Evolutionary conservation across 2,329 filamentous ascomycete genomes (phyloP).

Genomic region (Amphichorda felina): DNA sequence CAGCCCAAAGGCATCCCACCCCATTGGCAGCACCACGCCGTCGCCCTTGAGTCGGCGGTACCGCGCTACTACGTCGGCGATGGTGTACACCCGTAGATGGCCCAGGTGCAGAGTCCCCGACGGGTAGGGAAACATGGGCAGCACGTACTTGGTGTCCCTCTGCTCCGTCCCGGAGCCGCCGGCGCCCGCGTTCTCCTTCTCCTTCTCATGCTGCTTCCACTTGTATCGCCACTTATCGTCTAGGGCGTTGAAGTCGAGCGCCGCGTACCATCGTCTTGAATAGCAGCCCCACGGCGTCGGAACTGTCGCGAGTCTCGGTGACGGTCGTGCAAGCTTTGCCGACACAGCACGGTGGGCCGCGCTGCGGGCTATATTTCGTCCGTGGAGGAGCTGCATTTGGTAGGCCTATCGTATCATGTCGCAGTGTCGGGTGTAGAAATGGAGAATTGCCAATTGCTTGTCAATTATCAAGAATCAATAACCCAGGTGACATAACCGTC

Average conservation of each 20-base stretch:
- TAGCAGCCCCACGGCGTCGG: too few species aligned
- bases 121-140: conserved; percentile 91
- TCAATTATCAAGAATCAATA: too few species aligned
- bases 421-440: too few species aligned
- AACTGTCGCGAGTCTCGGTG: background rate
- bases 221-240: conserved; percentile 37
- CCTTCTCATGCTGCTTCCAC: conserved; percentile 21
- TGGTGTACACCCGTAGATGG: conserved; percentile 80
- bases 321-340: background rate
- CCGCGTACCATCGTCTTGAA: conserved; percentile 21
- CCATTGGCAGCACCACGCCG: conserved; percentile 77
- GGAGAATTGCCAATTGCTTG: too few species aligned
- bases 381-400: conserved; percentile 15
- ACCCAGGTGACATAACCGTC: too few species aligned
- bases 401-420: conserved; percentile 9
- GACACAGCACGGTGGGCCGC: conserved; percentile 5
- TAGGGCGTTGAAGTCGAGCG: conserved; percentile 32
- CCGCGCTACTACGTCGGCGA: conserved; percentile 73
- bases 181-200: conserved; percentile 5
- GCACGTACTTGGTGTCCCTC: conserved; percentile 48
- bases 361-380: conserved; percentile 11
- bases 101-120: conserved; percentile 80
- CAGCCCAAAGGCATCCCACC: conserved; percentile 87
- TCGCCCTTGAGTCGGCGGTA: conserved; percentile 65
- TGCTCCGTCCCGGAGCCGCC: conserved; percentile 5